phyloP scores from a whole-genome alignment of 305 asterid species.

The Fraxinus sp. region DNA sequence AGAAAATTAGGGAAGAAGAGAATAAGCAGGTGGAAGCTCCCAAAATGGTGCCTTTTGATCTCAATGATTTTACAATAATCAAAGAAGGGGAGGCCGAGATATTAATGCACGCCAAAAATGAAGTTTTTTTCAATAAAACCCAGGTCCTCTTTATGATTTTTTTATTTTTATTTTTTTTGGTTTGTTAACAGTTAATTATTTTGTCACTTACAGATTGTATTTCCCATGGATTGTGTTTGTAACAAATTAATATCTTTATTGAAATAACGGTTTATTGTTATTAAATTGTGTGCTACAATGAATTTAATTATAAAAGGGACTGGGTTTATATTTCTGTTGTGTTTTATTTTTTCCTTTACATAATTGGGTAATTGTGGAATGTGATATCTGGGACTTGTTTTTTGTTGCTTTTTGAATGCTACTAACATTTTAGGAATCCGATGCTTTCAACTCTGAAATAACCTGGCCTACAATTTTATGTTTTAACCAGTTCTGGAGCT shows the following conservation, averaged over 20 bases:
- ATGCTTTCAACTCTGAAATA: slow-evolving; percentile 4
- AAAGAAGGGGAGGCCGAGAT: slow-evolving; percentile 97
- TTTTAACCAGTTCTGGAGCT: slow-evolving; percentile 3
- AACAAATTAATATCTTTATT: background rate
- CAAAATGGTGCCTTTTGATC: slow-evolving; percentile 47
- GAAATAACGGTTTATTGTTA: background rate
- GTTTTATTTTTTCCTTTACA: background rate
- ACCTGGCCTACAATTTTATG: background rate
- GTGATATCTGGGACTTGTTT: background rate
- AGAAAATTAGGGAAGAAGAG: slow-evolving; percentile 39
- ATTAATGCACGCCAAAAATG: slow-evolving; percentile 79
- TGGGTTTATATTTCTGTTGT: background rate
- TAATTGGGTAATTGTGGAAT: background rate
- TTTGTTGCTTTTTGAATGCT: background rate
- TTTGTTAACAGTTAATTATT: background rate
- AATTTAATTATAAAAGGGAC: background rate
- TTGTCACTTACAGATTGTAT: background rate
- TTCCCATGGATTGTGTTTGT: background rate
- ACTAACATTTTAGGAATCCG: slow-evolving; percentile 3
- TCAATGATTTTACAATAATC: slow-evolving; percentile 58
- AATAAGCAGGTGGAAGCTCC: slow-evolving; percentile 28
- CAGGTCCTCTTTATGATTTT: slow-evolving; percentile 51
- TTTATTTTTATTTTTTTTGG: background rate
- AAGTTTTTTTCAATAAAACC: slow-evolving; percentile 83
- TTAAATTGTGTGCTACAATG: background rate